Conservation (phyloP, 768 basidiomycete species). For the Hydnomerulius pinastri region DNA sequence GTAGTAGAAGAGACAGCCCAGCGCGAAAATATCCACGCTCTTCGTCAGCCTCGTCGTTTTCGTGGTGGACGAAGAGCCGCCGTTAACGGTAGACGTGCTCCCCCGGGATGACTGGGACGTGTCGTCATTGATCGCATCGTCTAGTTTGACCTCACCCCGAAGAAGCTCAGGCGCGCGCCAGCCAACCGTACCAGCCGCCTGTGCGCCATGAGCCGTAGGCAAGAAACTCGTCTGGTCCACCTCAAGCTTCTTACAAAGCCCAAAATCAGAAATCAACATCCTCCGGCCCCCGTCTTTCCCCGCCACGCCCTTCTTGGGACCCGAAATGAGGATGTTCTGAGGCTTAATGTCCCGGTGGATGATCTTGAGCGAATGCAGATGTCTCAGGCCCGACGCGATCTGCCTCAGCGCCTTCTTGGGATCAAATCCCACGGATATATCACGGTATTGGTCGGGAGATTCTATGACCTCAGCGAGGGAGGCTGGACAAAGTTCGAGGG, state of each 20-base stretch:
- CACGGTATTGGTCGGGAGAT: constrained; percentile 73
- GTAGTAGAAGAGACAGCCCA: constrained; percentile 96
- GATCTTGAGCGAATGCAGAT: constrained; percentile 92
- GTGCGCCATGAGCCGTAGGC: constrained; percentile 86
- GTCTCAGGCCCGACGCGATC: constrained; percentile 83
- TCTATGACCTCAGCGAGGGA: constrained; percentile 89
- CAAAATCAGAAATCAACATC: constrained; percentile 97
- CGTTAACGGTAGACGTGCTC: constrained; percentile 54
- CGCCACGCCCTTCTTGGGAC: constrained; percentile 53
- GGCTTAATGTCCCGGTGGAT: constrained; percentile 99
- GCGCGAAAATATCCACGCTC: constrained; percentile 93
- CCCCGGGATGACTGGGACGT: constrained; percentile 67
- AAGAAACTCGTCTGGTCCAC: constrained; percentile 95
- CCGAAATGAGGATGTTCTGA: constrained; percentile 91
- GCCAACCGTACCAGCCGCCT: constrained; percentile 91
- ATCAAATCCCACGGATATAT: constrained; percentile 77
- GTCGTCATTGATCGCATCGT: constrained; percentile 68
- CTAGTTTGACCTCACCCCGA: constrained; percentile 89
- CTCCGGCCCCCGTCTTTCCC: constrained; percentile 53
- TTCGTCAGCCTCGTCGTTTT: constrained; percentile 78
- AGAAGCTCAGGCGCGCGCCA: constrained; percentile 98
- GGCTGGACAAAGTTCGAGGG: constrained; percentile 91
- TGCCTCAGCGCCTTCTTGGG: constrained; percentile 87
- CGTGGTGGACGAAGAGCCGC: constrained; percentile 14
- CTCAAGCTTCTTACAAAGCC: constrained; percentile 93